phyloP scores from a whole-genome alignment of 75 land plant species.

The Ceratopteris richardii region DNA sequence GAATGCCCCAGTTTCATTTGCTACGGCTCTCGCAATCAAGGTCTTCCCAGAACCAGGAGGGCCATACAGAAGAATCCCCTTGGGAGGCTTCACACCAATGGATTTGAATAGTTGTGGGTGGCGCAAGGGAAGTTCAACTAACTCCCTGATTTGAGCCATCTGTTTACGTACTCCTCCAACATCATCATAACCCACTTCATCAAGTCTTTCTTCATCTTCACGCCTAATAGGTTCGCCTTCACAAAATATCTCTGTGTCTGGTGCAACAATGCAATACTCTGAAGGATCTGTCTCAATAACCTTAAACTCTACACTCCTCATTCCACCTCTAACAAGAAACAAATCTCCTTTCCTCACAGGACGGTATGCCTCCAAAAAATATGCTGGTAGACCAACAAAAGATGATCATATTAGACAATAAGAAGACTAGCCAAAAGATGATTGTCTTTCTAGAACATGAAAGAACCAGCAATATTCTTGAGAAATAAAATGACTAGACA shows the following conservation, averaged over 20 bases:
- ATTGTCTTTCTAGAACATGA: slow-evolving; percentile 5
- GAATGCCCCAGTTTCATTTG: slow-evolving; percentile 83
- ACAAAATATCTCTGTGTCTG: slow-evolving; percentile 81
- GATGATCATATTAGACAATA: not conserved
- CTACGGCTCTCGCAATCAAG: slow-evolving; percentile 75
- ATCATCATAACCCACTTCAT: slow-evolving; percentile 88
- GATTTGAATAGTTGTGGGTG: slow-evolving; percentile 85
- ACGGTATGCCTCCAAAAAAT: slow-evolving; percentile 68
- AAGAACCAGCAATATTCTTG: no score
- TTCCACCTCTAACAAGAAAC: slow-evolving; percentile 78
- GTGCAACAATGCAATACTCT: slow-evolving; percentile 79
- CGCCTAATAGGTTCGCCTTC: slow-evolving; percentile 72
- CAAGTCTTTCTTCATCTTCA: slow-evolving; percentile 67
- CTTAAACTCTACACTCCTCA: slow-evolving; percentile 81
- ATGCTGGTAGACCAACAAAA: slow-evolving; percentile 46
- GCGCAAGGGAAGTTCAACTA: slow-evolving; percentile 74
- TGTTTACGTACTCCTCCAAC: slow-evolving; percentile 88
- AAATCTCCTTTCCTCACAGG: slow-evolving; percentile 79
- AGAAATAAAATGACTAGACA: no score
- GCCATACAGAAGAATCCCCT: slow-evolving; percentile 73
- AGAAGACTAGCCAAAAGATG: no score
- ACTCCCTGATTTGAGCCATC: slow-evolving; percentile 83
- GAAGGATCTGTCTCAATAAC: slow-evolving; percentile 73
- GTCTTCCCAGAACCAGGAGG: slow-evolving; percentile 92
- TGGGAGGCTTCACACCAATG: slow-evolving; percentile 81